A percentile compares a stretch with the other conserved stretches of the same genome.
Evolutionary conservation across 2,329 filamentous ascomycete species (phyloP).

Genomic region (Colletotrichum theobromicola): DNA sequence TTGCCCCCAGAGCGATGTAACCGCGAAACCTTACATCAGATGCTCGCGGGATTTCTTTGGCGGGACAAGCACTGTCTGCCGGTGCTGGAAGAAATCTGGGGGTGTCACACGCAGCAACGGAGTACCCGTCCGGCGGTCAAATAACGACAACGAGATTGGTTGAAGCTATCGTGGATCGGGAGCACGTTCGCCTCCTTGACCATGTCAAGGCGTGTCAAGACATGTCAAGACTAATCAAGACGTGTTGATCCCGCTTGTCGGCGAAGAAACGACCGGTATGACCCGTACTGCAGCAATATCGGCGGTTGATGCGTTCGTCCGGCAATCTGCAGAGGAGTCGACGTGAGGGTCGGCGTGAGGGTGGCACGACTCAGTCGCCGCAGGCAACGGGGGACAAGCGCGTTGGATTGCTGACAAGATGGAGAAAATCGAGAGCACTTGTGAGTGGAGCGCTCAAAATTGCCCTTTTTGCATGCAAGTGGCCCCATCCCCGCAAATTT

Average conservation of each 20-base stretch:
- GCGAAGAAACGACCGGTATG: neutral
- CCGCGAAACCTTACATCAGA: neutral
- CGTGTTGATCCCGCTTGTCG: neutral
- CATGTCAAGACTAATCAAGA: no score
- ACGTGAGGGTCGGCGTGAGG: neutral
- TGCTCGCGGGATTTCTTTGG: slow-evolving; percentile 18
- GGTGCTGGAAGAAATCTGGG: slow-evolving; percentile 13
- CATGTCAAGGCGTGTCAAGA: neutral
- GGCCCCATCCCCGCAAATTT: slow-evolving; percentile 4
- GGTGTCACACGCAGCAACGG: neutral
- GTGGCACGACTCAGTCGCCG: neutral
- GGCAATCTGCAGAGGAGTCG: neutral
- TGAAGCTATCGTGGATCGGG: neutral
- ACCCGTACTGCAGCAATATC: neutral
- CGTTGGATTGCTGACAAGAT: neutral
- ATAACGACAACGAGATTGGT: neutral
- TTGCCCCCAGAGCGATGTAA: neutral
- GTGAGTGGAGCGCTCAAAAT: neutral
- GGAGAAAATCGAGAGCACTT: neutral
- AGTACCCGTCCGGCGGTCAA: neutral
- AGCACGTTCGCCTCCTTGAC: neutral
- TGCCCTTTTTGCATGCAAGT: neutral
- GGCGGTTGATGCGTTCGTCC: slow-evolving; percentile 13
- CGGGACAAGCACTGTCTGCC: slow-evolving; percentile 33
- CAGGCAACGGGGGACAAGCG: neutral